Percentiles rank a stretch among this genome's conserved stretches.
These are phyloP conservation scores for Epichloe aotearoae DNA, from an alignment of 2,329 filamentous ascomycete species.

Conservation along the genomic window DNA sequence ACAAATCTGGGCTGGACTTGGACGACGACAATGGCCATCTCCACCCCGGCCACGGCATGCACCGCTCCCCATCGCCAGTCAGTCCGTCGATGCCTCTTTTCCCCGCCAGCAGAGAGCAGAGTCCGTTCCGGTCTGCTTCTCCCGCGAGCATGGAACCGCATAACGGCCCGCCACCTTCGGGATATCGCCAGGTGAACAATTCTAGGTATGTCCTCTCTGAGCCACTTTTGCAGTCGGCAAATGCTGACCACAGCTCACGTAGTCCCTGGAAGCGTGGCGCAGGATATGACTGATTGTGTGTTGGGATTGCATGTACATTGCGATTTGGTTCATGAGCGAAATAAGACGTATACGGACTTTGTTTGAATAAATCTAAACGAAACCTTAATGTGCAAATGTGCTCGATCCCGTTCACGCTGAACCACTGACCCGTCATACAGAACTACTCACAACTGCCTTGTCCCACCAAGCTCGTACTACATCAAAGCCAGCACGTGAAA, in stretches of 20 bases:
- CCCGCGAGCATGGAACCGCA: conserved; percentile 17
- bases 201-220: conserved; percentile 20
- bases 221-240: not conserved
- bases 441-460: too few relatives aligned
- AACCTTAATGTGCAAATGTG: too few relatives aligned
- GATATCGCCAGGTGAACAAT: conserved; percentile 26
- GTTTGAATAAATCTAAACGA: too few relatives aligned
- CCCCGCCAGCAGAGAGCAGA: conserved; percentile 24
- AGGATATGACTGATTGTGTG: conserved; percentile 25
- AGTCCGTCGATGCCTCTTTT: conserved; percentile 31
- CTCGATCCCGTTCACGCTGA: too few relatives aligned
- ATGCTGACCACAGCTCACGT: not conserved
- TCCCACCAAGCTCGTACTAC: too few relatives aligned
- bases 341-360: too few relatives aligned
- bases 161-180: conserved; percentile 5
- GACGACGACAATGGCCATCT: conserved; percentile 30
- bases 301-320: not conserved
- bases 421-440: too few relatives aligned
- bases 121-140: conserved; percentile 22
- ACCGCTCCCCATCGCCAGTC: conserved; percentile 19
- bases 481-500: too few relatives aligned
- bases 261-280: conserved; percentile 34
- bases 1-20: conserved; percentile 24
- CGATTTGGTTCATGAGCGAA: too few relatives aligned
- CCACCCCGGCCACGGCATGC: conserved; percentile 19